Evolutionary conservation across 345 rosid species (phyloP), one percentile per base, ranked within the genome.

Genomic region (Eucalyptus marginata): DNA sequence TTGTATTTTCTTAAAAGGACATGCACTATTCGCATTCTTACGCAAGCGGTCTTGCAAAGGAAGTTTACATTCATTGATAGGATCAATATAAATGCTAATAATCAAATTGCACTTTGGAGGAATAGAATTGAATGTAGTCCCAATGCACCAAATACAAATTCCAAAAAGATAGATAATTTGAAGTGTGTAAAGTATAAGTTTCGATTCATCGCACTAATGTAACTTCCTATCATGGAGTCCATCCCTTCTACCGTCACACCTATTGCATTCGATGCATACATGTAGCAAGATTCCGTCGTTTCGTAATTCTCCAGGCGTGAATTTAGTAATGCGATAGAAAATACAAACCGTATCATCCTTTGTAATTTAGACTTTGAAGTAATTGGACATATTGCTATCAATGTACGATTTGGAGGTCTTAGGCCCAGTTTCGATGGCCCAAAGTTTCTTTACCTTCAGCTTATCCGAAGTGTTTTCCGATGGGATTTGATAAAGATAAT

Each of bases 371-470:
- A 64, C 5, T n/a, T 64, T n/a, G 40, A n/a, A 64, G 0, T n/a
- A 2, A 64, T 31, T n/a, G 11, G 20, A 33, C 36, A 8, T 31
- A 68, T 68, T 31, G 4, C 36, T 68, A 4, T 68, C 18, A 16
- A 2, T 15, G 0, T 66, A 66, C 40, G 1, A 66, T 66, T 31
- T 8, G 40, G 40, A 31, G 79, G 79, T 66, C 40, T 66, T 66
- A 0, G 22, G 40, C 40, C 22, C 0, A 0, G 40, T 40, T 40
- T 40, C 40, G 40, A 40, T 40, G 40, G 40, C 40, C 40, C 49
- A 4, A 49, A 49, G 49, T 49, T 12, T 49, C 13, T 49, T 49
- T 49, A 1, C 50, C 50, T 49, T 49, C 50, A 49, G 15, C 50
- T 49, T 49, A 49, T 49, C 15, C 5, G 15, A 1, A 49, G 50